A percentile compares a stretch with the other conserved stretches of the same genome.
Conservation (phyloP, 2,329 filamentous ascomycete genomes). For the Cladosporium halotolerans region DNA sequence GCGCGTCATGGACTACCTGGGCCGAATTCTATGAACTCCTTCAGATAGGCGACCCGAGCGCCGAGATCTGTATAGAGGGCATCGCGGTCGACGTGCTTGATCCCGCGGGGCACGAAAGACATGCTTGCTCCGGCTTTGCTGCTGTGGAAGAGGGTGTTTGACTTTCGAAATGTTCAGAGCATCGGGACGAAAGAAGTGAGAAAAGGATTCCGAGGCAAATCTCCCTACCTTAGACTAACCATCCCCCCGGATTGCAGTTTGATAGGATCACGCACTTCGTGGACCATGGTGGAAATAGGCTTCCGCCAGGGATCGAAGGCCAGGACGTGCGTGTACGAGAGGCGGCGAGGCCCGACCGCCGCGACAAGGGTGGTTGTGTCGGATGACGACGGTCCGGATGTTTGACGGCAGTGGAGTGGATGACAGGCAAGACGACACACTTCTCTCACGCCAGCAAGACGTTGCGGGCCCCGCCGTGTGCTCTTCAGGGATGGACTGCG, state of each 20-base stretch:
- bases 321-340: constrained; percentile 5
- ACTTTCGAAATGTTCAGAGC: background rate
- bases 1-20: constrained; percentile 12
- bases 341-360: constrained; percentile 4
- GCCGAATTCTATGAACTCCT: constrained; percentile 68
- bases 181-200: background rate
- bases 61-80: constrained; percentile 67
- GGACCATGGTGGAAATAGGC: background rate
- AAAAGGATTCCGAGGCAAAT: background rate
- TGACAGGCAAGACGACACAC: too few relatives aligned
- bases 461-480: too few relatives aligned
- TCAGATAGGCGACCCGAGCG: constrained; percentile 63
- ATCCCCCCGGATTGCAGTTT: constrained; percentile 3
- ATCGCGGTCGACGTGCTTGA: constrained; percentile 61
- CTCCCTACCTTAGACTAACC: background rate
- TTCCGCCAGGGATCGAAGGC: background rate
- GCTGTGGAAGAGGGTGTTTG: background rate
- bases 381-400: background rate
- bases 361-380: background rate
- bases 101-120: constrained; percentile 17
- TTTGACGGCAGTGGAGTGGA: background rate
- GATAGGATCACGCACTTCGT: background rate
- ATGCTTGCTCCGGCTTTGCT: constrained; percentile 1
- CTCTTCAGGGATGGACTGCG: too few relatives aligned
- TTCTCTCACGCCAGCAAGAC: too few relatives aligned